Base-by-base conservation (phyloP, 208 protist species). In the Crithidia bombi region DNA sequence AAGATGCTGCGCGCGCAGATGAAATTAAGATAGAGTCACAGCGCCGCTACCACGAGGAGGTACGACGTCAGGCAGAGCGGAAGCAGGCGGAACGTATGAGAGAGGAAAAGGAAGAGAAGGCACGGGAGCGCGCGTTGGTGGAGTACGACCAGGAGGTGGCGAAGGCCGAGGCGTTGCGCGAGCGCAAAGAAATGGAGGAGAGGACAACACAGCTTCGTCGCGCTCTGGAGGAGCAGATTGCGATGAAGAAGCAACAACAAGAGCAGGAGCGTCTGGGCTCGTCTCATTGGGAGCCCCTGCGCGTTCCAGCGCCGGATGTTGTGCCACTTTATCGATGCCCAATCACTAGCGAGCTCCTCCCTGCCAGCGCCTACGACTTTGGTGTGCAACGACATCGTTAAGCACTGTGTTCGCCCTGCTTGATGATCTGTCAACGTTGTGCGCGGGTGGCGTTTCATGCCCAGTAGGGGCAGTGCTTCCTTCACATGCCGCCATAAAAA, bases 261-360 rank as follows among this genome's bases (percentile, higher is more conserved):
- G 36, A 44, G 36, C 23, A 36, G 25, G 35, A 39, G 33, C 38
- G 33, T 19, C 21, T 14, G 30, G 47, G 41, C 7, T 39, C 30
- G 41, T 26, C 5, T 21, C 49, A 43, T 9, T 36, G 41, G 1
- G 63, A 46, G 28, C 38, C 65, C 12, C 21, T 66, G 5, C 47
- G 36, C 39, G 62, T 44, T 0, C 47, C 61, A 5, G 67, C 55
- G 15, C 61, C 76, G n/a, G 55, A 78, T 17, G 54, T 33, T 12
- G 57, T 33, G 28, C 64, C 72, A 15, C 67, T 90, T 47, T 93
- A 91, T 32, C 78, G 85, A 19, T 93, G 88, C 58, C 88, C 88
- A 12, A 79, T 93, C 9, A 87, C 83, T 0, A 65, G 78, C 15
- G 50, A 79, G 2, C 65, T 93, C 21, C 54, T 93, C 14, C 83